These are phyloP conservation scores for Stachybotrys chlorohalonatus DNA, from an alignment of 2,329 filamentous ascomycete genomes.

Conservation along the genomic window DNA sequence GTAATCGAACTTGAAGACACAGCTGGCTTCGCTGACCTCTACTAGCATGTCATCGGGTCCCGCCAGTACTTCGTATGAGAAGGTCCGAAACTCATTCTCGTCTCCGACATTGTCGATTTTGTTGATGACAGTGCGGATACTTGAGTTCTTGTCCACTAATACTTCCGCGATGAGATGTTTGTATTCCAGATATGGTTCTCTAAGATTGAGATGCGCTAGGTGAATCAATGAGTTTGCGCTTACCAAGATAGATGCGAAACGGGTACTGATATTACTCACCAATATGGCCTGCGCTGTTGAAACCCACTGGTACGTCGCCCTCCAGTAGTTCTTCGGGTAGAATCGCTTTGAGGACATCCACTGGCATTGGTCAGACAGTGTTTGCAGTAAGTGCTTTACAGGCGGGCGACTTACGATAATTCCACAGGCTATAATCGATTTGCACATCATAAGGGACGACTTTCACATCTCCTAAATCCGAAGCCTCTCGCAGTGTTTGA, in stretches of 20 bases:
- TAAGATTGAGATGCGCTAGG: slow-evolving; percentile 80
- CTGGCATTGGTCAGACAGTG: slow-evolving; percentile 24
- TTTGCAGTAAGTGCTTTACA: neutral
- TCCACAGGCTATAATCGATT: slow-evolving; percentile 81
- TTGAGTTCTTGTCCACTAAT: slow-evolving; percentile 79
- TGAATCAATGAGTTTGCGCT: neutral
- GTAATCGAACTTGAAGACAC: slow-evolving; percentile 89
- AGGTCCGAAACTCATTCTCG: slow-evolving; percentile 81
- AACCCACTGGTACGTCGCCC: slow-evolving; percentile 75
- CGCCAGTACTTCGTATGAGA: slow-evolving; percentile 81
- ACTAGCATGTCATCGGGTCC: slow-evolving; percentile 80
- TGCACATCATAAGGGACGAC: slow-evolving; percentile 67
- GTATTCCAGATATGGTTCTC: slow-evolving; percentile 74
- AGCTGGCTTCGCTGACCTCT: slow-evolving; percentile 70
- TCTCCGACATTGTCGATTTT: slow-evolving; percentile 84
- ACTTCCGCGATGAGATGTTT: slow-evolving; percentile 80
- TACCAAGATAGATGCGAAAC: neutral
- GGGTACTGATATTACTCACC: slow-evolving; percentile 35
- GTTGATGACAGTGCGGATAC: slow-evolving; percentile 85
- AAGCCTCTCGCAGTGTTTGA: slow-evolving; percentile 55
- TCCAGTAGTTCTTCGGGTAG: slow-evolving; percentile 70
- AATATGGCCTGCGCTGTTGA: slow-evolving; percentile 83
- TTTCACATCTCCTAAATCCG: slow-evolving; percentile 57
- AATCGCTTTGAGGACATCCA: slow-evolving; percentile 74
- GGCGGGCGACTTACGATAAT: slow-evolving; percentile 51